Evolutionary conservation across 2,329 filamentous ascomycete species (phyloP).

Genomic region (Sporothrix brasiliensis): DNA sequence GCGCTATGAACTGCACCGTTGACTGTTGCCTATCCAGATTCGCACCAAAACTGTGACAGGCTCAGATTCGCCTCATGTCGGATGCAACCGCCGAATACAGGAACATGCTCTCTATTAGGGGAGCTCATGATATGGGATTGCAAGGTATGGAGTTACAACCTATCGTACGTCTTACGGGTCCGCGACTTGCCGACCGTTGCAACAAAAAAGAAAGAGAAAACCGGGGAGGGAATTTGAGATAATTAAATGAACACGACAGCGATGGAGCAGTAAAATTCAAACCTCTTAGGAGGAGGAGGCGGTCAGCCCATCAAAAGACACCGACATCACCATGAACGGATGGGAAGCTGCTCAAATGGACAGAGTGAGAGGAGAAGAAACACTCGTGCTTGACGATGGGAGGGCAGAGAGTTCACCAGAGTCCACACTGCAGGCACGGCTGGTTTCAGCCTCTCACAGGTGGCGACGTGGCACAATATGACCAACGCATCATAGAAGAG

Average conservation of each 20-base stretch:
- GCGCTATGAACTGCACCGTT: background rate
- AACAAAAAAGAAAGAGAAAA: background rate
- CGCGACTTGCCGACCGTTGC: slow-evolving; percentile 7
- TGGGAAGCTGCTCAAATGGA: background rate
- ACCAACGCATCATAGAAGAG: slow-evolving; percentile 17
- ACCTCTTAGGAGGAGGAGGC: background rate
- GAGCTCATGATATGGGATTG: background rate
- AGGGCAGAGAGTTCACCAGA: slow-evolving; percentile 13
- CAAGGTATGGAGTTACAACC: background rate
- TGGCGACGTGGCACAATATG: slow-evolving; percentile 35
- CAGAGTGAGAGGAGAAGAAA: background rate
- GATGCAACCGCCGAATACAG: slow-evolving; percentile 19
- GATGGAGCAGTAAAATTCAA: slow-evolving; percentile 6
- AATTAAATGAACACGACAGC: background rate
- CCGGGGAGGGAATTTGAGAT: background rate
- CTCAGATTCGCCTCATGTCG: background rate
- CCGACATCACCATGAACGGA: background rate
- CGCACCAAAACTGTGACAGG: background rate
- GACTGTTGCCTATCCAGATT: background rate
- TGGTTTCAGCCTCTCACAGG: slow-evolving; percentile 34
- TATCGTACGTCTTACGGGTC: background rate
- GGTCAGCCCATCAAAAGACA: slow-evolving; percentile 15
- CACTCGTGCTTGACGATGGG: background rate
- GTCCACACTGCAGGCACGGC: slow-evolving; percentile 15
- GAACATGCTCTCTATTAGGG: slow-evolving; percentile 7